Base-by-base conservation (phyloP, 805 yeast species). In the Starmerella khaoyaiensis region DNA sequence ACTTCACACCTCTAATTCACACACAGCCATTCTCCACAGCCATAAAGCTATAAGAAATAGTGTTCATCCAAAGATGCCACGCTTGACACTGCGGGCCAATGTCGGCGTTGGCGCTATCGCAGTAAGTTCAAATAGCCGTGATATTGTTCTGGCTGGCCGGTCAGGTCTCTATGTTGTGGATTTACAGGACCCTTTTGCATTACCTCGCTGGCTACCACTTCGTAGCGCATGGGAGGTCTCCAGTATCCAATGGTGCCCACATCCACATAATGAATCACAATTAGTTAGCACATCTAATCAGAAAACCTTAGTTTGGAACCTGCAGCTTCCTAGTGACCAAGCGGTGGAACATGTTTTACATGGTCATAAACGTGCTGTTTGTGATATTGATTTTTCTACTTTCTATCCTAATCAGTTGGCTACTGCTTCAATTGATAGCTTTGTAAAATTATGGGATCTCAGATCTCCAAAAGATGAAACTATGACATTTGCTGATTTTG, bases 231-330 rank as follows among this genome's bases (percentile, higher is more conserved):
- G 97, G 97, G 97, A 90, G 57, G 98, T 90, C 3, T 95, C 98
- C 0, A 96, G 87, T 56, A 96, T 87, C 1, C 97, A 90, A 57
- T 90, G 98, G 97, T 81, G 93, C 2, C 95, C 96, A 0, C 96
- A 90, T 54, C 65, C 69, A 5, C 68, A 76, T 2, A 81, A 80
- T 47, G 87, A 94, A 1, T 67, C 78, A 5, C 86, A 96, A 94
- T 82, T 90, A 29, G 78, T 87, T 1, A 81, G 94, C 0, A 83
- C 97, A 0, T 79, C 94, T 1, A 90, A 87, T 57, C 98, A 87
- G 54, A 87, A 87, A 60, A 97, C 94, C 1, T 65, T 90, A 53
- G 72, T 90, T 4, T 90, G 98, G 98, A 87, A 90, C 58, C 59
- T 90, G 42, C 74, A 80, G 1, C 61, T 87, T 46, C 61, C 72